Conservation (phyloP, 306 rosid species). For the Gastrolobium villosum region DNA sequence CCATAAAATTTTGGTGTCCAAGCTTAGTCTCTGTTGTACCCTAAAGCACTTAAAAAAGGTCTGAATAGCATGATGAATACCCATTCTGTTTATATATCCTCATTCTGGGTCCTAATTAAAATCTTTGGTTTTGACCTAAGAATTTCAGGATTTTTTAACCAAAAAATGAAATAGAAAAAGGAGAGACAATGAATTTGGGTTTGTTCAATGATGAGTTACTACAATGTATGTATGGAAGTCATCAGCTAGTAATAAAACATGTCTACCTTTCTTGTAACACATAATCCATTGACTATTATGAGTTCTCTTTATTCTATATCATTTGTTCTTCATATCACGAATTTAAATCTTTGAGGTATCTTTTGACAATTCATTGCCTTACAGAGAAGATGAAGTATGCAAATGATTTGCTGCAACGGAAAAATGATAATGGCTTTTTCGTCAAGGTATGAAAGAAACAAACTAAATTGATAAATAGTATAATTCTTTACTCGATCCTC, state of each 20-base stretch:
- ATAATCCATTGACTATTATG: constrained; percentile 4
- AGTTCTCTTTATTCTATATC: neutral
- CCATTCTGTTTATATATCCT: constrained; percentile 16
- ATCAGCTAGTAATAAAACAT: constrained; percentile 32
- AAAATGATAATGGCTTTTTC: constrained; percentile 68
- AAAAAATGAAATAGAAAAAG: neutral
- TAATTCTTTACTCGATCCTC: constrained; percentile 8
- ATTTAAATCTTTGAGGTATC: constrained; percentile 9
- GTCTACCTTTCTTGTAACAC: constrained; percentile 16
- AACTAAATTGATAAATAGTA: constrained; percentile 30
- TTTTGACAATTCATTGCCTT: constrained; percentile 46
- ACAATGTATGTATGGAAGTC: neutral
- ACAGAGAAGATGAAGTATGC: constrained; percentile 73
- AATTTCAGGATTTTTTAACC: constrained; percentile 28
- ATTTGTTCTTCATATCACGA: constrained; percentile 30
- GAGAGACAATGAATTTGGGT: neutral
- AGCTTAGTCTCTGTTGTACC: neutral
- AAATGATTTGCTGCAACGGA: constrained; percentile 63
- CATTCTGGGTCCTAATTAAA: neutral
- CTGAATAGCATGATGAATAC: constrained; percentile 1
- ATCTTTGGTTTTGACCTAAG: constrained; percentile 5
- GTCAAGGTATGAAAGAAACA: constrained; percentile 66
- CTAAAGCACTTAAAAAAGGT: constrained; percentile 7
- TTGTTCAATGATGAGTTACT: constrained; percentile 19
- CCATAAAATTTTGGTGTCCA: constrained; percentile 8